Base-by-base conservation (phyloP, 345 rosid species). In the Eutrema japonicum region DNA sequence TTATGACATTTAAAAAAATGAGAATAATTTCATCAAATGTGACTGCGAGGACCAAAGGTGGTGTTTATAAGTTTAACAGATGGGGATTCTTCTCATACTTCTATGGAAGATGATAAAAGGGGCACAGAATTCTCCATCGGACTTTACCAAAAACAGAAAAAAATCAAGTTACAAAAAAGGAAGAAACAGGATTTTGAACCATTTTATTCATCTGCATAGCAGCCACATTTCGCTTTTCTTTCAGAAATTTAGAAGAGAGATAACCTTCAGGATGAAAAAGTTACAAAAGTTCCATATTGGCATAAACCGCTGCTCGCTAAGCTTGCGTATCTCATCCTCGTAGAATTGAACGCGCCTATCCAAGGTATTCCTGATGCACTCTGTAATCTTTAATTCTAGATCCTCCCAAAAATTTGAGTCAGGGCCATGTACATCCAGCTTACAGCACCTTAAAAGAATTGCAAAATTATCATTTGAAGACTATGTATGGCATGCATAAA, bases 251-350 rank as follows among this genome's bases (percentile, higher is more conserved):
- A 66, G 64, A 80, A 78, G 80, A 74, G 80, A 79, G 68, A 74
- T 56, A 77, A 95, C 97, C 99, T 95, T 95, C 76, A 95, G 78
- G 79, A 95, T 92, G 80, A 95, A 95, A 78, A 95, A 92, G 72
- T 95, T 92, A 74, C 97, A 92, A 78, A 95, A 95, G 85, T 84
- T 95, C 99, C 99, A 95, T 70, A 88, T 73, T 50, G 97, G 97
- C 93, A 88, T 87, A 85, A 87, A 87, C 53, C 93, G 87, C 56
- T 88, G 99, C 82, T 95, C 99, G 50, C 84, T 92, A 63, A 92
- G 93, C 84, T 95, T 92, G 64, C 96, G 90, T 84, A 95, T 85
- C 80, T 95, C 99, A 77, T 95, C 97, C 84, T 95, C 97, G 52
- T 88, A 92, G 82, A 95, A 90, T 50, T 90, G 97, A 35, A 83